Evolutionary conservation across 2,329 filamentous ascomycete genomes (phyloP), one percentile per base, ranked within the genome.

Genomic region (Neopestalotiopsis rosae): DNA sequence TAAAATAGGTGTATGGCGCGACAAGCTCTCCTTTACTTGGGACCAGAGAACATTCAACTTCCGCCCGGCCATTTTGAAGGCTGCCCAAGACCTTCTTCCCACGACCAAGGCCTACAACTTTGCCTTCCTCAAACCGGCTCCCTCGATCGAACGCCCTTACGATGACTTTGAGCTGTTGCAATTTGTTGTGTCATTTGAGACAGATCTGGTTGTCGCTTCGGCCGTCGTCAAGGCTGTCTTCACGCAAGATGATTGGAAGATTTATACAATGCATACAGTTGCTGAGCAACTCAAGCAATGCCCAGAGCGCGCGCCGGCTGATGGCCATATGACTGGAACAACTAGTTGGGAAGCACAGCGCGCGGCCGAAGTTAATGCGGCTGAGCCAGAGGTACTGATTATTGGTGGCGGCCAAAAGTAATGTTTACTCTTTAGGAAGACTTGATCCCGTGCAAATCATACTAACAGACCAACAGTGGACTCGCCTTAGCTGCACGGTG

Each of bases 401-500:
- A 78, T 79, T 66, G 78, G 77, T 14, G 77, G 77, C 59, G 77
- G 70, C 2, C 67, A 71, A 45, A 52, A 56, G 63, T 65, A 56
- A 52, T 32, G 32, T 65, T 34, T 9, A 13, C 28, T 28, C 10
- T 59, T 6, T 12, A 34, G 1, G 24, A 6, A 59, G 12, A 10
- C n/a, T 9, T 20, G 9, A 49, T 13, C 6, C 24, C 13, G 34
- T 14, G 34, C 57, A 32, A 4, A 17, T 7, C 7, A 34, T 34
- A 59, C 57, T 59, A 24, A 64, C 45, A 68, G 10, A 28, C 40
- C 13, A 14, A 52, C 3, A 69, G 69, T 30, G 81, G 81, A 28
- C 73, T 83, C 40, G 82, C 79, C 30, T 73, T 79, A 65, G 81
- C 76, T 49, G 74, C 74, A n/a, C 70, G 73, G 49, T 70, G 74